These are phyloP conservation scores for Yamadazyma diospyri DNA, from an alignment of 1,139 yeast species.

Conservation along the genomic window DNA sequence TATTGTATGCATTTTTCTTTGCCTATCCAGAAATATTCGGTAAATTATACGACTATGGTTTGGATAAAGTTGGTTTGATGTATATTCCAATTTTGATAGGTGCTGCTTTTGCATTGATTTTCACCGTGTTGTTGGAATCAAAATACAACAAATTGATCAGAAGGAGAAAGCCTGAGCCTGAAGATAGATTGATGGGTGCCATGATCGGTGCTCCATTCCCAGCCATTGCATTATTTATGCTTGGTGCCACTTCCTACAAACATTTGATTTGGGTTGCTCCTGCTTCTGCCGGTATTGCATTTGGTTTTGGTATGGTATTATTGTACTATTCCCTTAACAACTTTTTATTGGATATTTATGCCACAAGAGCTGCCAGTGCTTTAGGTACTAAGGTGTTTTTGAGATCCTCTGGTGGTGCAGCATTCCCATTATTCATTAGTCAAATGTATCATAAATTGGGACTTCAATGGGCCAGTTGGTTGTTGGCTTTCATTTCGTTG, in stretches of 20 bases:
- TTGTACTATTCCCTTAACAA: conserved; percentile 84
- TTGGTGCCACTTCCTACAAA: conserved; percentile 83
- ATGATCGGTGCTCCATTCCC: conserved; percentile 90
- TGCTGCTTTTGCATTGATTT: conserved; percentile 64
- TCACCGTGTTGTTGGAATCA: conserved; percentile 71
- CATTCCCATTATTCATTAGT: conserved; percentile 84
- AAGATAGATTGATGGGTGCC: conserved; percentile 83
- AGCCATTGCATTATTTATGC: conserved; percentile 78
- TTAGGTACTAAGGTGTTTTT: conserved; percentile 86
- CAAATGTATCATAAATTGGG: conserved; percentile 78
- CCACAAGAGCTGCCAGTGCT: conserved; percentile 75
- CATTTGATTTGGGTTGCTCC: conserved; percentile 93
- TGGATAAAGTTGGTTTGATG: conserved; percentile 75
- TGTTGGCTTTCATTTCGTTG: conserved; percentile 77
- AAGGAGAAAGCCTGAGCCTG: conserved; percentile 71
- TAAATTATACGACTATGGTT: conserved; percentile 62
- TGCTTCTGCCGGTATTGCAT: conserved; percentile 83
- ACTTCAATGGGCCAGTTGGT: conserved; percentile 78
- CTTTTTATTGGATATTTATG: conserved; percentile 64
- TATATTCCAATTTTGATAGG: conserved; percentile 87
- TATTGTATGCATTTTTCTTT: conserved; percentile 87
- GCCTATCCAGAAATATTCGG: conserved; percentile 78
- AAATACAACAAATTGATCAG: conserved; percentile 51
- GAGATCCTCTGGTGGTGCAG: conserved; percentile 86
- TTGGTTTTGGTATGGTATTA: conserved; percentile 90